phyloP scores from a whole-genome alignment of 176 grass and related monocot genomes.

The Musa schizocarpa region DNA sequence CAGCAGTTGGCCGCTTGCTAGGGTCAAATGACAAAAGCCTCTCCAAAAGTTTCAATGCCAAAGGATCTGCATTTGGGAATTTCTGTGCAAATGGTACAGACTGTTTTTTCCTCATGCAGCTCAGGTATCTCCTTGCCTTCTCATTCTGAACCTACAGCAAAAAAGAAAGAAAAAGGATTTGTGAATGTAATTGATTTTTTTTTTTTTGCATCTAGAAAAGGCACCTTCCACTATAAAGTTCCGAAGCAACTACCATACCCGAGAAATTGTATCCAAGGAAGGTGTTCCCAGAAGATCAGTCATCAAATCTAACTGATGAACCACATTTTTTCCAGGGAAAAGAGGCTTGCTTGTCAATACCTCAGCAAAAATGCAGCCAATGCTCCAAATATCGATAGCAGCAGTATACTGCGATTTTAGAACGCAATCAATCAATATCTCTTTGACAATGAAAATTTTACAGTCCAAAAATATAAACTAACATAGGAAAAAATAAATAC shows the following conservation, averaged over 20 bases:
- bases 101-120: conserved; percentile 68
- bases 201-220: background rate
- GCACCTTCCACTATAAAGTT: background rate
- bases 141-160: conserved; percentile 66
- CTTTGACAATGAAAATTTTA: background rate
- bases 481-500: conserved; percentile 4
- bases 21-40: conserved; percentile 91
- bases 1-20: conserved; percentile 83
- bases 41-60: conserved; percentile 69
- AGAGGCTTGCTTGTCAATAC: conserved; percentile 88
- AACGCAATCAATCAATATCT: background rate
- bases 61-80: conserved; percentile 80
- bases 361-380: conserved; percentile 98
- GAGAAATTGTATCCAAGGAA: conserved; percentile 55
- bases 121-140: conserved; percentile 81
- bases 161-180: conserved; percentile 8
- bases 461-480: conserved; percentile 3
- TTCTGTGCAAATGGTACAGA: conserved; percentile 70
- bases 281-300: conserved; percentile 90
- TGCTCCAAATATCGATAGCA: conserved; percentile 97
- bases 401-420: conserved; percentile 51
- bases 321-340: conserved; percentile 98
- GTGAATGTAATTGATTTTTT: too few species aligned
- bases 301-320: conserved; percentile 97
- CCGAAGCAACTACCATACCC: conserved; percentile 30